Base-by-base conservation (phyloP, 208 protist genomes). In the Leishmania lainsoni region DNA sequence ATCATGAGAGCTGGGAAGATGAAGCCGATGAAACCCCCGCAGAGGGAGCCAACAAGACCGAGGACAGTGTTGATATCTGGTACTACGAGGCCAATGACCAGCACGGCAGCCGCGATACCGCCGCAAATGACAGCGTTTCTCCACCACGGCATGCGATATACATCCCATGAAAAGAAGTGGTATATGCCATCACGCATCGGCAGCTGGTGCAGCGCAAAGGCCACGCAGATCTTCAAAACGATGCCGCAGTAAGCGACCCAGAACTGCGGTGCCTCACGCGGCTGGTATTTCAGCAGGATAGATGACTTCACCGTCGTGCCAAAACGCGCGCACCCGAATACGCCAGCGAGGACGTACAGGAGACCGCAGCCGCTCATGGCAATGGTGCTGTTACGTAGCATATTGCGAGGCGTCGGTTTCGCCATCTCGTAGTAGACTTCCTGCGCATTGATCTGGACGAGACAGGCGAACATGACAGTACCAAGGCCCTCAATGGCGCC, bases 291-390 rank as follows among this genome's bases (percentile, higher is more conserved):
- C 22, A 84, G 77, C 39, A 97, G 86, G 20, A 95, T 89, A 32
- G 92, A 94, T 51, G 78, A 77, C 42, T 49, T 86, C 54, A 91
- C 76, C 17, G 86, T 68, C 14, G 82, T 5, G 9, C 90, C 91
- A 83, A 96, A 97, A 76, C 91, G 85, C 29, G 77, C 49, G 85
- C 94, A 96, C 68, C 92, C 94, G 74, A 95, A 93, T 20, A 96
- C 58, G 35, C 92, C 93, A 39, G 90, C 86, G 45, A 94, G 68
- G n/a, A 91, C 74, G 86, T 97, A 96, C 2, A 97, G 74, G 5
- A 87, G 49, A 29, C 81, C 83, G 69, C 89, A 92, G 56, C 88
- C 48, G n/a, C 65, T 26, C 76, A 90, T 87, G 3, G 84, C 88
- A 0, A 92, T 32, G 17, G 71, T 76, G 35, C 72, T 79, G 65